phyloP scores from a whole-genome alignment of 2,329 filamentous ascomycete genomes.

The Monosporascus sp. region DNA sequence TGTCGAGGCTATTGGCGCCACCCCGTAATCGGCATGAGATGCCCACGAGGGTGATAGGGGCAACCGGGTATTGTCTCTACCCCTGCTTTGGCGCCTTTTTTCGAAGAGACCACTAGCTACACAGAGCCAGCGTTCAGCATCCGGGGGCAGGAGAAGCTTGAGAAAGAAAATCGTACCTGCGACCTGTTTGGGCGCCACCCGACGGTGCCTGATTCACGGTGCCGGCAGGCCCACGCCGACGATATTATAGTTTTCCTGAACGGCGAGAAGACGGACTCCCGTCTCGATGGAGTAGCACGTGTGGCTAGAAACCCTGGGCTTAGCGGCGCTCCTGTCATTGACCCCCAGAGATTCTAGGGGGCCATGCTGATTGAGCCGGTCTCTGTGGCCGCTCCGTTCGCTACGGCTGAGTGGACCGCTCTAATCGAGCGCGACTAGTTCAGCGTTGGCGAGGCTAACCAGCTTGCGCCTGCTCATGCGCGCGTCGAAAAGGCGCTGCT shows the following conservation, averaged over 20 bases:
- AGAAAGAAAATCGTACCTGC: constrained; percentile 17
- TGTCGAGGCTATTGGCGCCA: constrained; percentile 5
- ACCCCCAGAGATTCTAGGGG: constrained; percentile 16
- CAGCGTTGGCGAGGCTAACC: constrained; percentile 18
- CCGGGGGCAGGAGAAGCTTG: constrained; percentile 9
- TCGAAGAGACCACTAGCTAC: constrained; percentile 11
- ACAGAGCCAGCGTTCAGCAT: constrained; percentile 16
- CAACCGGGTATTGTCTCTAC: constrained; percentile 5
- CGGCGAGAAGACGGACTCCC: constrained; percentile 25
- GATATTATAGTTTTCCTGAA: constrained; percentile 28
- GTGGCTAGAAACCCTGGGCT: constrained; percentile 9
- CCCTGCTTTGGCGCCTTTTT: constrained; percentile 21
- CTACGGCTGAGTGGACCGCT: constrained; percentile 12
- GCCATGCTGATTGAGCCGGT: constrained; percentile 15
- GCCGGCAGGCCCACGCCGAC: constrained; percentile 22
- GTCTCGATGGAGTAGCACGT: constrained; percentile 24
- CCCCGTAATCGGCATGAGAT: constrained; percentile 10
- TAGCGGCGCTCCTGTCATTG: constrained; percentile 13
- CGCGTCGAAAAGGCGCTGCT: constrained; percentile 18
- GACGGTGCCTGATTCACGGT: constrained; percentile 18
- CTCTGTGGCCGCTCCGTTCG: not conserved
- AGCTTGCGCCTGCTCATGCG: constrained; percentile 13
- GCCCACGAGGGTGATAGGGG: constrained; percentile 6
- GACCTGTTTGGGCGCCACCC: constrained; percentile 21
- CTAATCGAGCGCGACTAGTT: constrained; percentile 19